These are phyloP conservation scores for Neofusicoccum kwambonambiense DNA, from an alignment of 2,329 filamentous ascomycete genomes.

Conservation along the genomic window DNA sequence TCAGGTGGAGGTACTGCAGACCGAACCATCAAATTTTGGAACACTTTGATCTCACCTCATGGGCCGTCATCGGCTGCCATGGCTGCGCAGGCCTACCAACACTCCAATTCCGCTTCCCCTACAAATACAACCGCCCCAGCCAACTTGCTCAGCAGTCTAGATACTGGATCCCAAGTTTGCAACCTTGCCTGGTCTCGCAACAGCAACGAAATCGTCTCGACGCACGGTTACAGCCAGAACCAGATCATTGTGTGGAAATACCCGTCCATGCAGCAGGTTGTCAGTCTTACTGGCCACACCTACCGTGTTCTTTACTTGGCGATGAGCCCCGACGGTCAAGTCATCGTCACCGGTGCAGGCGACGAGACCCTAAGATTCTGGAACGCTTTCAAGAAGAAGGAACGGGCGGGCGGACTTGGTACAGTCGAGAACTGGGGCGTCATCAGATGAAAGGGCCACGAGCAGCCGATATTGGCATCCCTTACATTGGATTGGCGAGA, in stretches of 20 bases:
- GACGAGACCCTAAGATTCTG: constrained; percentile 96
- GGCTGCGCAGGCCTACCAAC: constrained; percentile 32
- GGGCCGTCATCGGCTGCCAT: constrained; percentile 42
- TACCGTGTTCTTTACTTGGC: constrained; percentile 94
- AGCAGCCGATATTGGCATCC: neutral
- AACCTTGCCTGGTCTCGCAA: constrained; percentile 97
- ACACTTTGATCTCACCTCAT: constrained; percentile 74
- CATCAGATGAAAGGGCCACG: constrained; percentile 57
- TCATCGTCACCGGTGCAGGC: constrained; percentile 91
- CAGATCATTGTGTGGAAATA: constrained; percentile 99
- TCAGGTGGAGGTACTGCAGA: constrained; percentile 95
- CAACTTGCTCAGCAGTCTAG: constrained; percentile 70
- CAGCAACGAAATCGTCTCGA: constrained; percentile 95
- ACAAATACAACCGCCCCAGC: constrained; percentile 32
- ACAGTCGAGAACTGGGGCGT: constrained; percentile 75
- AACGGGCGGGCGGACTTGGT: constrained; percentile 60
- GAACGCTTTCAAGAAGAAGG: constrained; percentile 88
- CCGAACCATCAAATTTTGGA: constrained; percentile 96
- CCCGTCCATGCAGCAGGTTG: constrained; percentile 95
- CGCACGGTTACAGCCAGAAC: constrained; percentile 96
- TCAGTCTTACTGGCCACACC: constrained; percentile 91
- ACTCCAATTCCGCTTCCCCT: constrained; percentile 31
- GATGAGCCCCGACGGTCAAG: constrained; percentile 94
- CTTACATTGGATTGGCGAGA: neutral
- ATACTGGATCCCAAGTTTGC: constrained; percentile 98